Percentiles rank a stretch among this genome's conserved stretches.
These are phyloP conservation scores for Naganishia albida DNA, from an alignment of 1,284 basidiomycete genomes.

Conservation along the genomic window DNA sequence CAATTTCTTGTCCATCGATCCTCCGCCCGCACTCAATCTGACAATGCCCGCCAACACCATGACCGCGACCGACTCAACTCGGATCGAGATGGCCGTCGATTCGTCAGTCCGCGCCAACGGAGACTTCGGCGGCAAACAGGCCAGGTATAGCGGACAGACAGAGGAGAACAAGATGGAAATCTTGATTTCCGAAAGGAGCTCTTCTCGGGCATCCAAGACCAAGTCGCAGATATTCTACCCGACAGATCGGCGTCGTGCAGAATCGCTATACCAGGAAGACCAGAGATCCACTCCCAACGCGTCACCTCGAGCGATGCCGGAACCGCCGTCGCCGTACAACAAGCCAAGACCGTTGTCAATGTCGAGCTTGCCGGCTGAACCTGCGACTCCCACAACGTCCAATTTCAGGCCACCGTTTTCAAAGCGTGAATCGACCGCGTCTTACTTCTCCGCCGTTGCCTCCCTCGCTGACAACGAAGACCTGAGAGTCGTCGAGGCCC, in stretches of 20 bases:
- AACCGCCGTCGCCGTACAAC: conserved; percentile 12
- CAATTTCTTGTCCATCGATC: conserved; percentile 53
- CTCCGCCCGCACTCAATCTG: conserved; percentile 37
- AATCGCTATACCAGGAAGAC: conserved; percentile 18
- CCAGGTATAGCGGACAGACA: conserved; percentile 5
- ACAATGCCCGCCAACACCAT: conserved; percentile 8
- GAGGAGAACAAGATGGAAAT: conserved; percentile 18
- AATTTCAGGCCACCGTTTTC: conserved; percentile 4
- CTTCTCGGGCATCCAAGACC: conserved; percentile 13
- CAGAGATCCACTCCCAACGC: not conserved
- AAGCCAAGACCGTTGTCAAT: conserved; percentile 28
- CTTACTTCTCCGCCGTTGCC: conserved; percentile 33
- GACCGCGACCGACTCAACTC: conserved; percentile 9
- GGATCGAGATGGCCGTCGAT: conserved; percentile 22
- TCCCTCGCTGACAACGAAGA: conserved; percentile 36
- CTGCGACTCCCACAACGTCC: not conserved
- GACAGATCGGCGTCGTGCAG: conserved; percentile 7
- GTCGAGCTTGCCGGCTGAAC: conserved; percentile 18
- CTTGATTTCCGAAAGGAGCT: conserved; percentile 9
- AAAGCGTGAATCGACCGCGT: conserved; percentile 23
- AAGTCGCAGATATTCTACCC: conserved; percentile 24
- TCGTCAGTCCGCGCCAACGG: conserved; percentile 12
- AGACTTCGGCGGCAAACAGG: conserved; percentile 25
- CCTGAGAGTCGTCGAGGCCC: conserved; percentile 40
- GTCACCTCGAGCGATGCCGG: conserved; percentile 4